Evolutionary conservation across 1,284 basidiomycete species (phyloP).

Genomic region (Mycena citricolor): DNA sequence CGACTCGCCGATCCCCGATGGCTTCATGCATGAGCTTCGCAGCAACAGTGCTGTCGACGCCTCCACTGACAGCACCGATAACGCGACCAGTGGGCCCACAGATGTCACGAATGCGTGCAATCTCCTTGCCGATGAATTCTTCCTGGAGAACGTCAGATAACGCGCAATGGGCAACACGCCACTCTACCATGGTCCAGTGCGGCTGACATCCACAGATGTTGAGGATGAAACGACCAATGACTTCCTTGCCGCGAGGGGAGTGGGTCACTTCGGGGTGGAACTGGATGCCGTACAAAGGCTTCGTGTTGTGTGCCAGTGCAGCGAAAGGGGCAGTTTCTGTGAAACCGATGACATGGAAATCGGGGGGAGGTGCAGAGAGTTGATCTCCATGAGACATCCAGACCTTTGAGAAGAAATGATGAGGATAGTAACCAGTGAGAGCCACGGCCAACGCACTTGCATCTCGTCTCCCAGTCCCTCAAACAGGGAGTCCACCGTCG

Average conservation of each 20-base stretch:
- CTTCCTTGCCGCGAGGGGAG: conserved; percentile 85
- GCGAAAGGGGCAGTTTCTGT: conserved; percentile 92
- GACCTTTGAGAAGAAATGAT: conserved; percentile 56
- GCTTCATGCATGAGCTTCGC: conserved; percentile 99
- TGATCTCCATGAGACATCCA: conserved; percentile 99
- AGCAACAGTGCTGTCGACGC: conserved; percentile 97
- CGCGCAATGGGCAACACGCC: conserved; percentile 5
- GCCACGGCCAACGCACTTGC: conserved; percentile 52
- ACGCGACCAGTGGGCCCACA: conserved; percentile 95
- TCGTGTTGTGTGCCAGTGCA: conserved; percentile 88
- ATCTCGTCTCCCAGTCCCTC: conserved; percentile 81
- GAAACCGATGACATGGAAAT: conserved; percentile 87
- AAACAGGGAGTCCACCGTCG: conserved; percentile 78
- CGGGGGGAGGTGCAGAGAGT: conserved; percentile 76
- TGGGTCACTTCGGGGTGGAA: conserved; percentile 99
- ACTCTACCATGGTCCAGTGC: conserved; percentile 93
- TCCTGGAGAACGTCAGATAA: conserved; percentile 50
- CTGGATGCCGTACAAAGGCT: conserved; percentile 95
- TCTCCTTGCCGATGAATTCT: conserved; percentile 98
- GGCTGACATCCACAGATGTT: conserved; percentile 82
- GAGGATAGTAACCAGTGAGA: conserved; percentile 2
- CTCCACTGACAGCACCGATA: conserved; percentile 96
- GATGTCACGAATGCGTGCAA: conserved; percentile 90
- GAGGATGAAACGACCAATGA: conserved; percentile 87
- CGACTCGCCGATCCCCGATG: conserved; percentile 85